Conservation (phyloP, 202 grass and related monocot species). For the Saccharum hybrid region DNA sequence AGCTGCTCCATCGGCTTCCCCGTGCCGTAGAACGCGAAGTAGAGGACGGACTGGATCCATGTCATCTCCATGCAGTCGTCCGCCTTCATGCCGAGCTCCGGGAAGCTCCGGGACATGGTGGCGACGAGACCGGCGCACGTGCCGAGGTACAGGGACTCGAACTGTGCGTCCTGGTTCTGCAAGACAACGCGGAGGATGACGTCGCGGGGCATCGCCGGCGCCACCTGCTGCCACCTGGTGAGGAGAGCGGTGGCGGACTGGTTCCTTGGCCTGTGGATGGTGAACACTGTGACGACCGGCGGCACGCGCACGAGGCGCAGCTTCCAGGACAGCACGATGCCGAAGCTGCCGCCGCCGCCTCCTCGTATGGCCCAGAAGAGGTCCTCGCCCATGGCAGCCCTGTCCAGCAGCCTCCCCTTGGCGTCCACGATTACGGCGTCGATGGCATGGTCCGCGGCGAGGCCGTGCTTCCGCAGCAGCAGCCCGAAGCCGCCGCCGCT, state of each 20-base stretch:
- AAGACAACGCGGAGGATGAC: slow-evolving; percentile 41
- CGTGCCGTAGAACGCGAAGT: slow-evolving; percentile 51
- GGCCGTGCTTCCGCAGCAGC: slow-evolving; percentile 62
- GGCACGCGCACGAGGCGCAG: slow-evolving; percentile 61
- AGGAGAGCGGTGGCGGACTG: slow-evolving; percentile 53
- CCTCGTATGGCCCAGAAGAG: slow-evolving; percentile 73
- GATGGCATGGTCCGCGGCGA: slow-evolving; percentile 59
- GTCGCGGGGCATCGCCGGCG: slow-evolving; percentile 43
- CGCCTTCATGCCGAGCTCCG: slow-evolving; percentile 56
- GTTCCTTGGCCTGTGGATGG: slow-evolving; percentile 36
- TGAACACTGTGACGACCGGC: slow-evolving; percentile 56
- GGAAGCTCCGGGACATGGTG: slow-evolving; percentile 46
- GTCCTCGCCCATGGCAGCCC: slow-evolving; percentile 61
- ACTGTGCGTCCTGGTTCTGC: slow-evolving; percentile 20
- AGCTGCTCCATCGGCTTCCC: slow-evolving; percentile 33
- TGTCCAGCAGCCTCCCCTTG: slow-evolving; percentile 49
- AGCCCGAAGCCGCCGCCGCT: slow-evolving; percentile 64
- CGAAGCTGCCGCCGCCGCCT: slow-evolving; percentile 72
- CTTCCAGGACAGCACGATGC: slow-evolving; percentile 70
- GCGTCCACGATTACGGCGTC: slow-evolving; percentile 58
- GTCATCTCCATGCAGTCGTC: slow-evolving; percentile 67
- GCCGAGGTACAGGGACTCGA: slow-evolving; percentile 66
- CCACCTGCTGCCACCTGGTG: slow-evolving; percentile 55
- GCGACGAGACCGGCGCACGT: slow-evolving; percentile 47
- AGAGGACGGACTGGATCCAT: slow-evolving; percentile 63